Evolutionary conservation across 1,284 basidiomycete species (phyloP), one percentile per base, ranked within the genome.

Genomic region (Leucoagaricus sp.): DNA sequence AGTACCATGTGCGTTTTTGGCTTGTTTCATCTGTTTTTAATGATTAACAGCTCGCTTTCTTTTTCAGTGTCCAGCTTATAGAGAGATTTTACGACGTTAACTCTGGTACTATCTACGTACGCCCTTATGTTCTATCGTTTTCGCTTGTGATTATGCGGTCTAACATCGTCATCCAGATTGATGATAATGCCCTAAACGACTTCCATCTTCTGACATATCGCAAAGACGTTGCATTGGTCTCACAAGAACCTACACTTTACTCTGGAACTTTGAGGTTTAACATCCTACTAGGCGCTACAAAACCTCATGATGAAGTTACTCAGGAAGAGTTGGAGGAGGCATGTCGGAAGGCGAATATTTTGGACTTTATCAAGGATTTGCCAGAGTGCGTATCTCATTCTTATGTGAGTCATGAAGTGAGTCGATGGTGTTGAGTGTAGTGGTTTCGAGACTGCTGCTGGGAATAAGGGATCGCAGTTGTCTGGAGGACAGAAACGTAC

Each of bases 401-500:
- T n/a, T n/a, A n/a, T n/a, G n/a, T n/a, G n/a, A n/a, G n/a, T n/a
- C n/a, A n/a, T n/a, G n/a, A n/a, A n/a, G n/a, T n/a, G n/a, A n/a
- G n/a, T n/a, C n/a, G n/a, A n/a, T n/a, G n/a, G n/a, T n/a, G n/a
- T 12, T 33, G 10, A 9, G 41, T 44, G 26, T 59, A 85, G 83
- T 58, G 91, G 91, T 40, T 94, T 94, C 65, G 87, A 95, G 34
- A 96, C 93, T 2, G 80, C 92, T 63, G 91, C 94, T 50, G 96
- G 95, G 57, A 90, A 92, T 55, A 96, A 96, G 72, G 96, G 95
- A 12, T 87, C 89, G 8, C 92, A 94, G 67, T 79, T 97, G 2
- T 92, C 89, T 23, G 94, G 94, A 63, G 94, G 94, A 59, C 94
- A 96, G 73, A 94, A 94, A 72, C 83, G 89, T 87, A 67, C 57